Base-by-base conservation (phyloP, 352 stramenopile genomes). In the Phytophthora tubulina region DNA sequence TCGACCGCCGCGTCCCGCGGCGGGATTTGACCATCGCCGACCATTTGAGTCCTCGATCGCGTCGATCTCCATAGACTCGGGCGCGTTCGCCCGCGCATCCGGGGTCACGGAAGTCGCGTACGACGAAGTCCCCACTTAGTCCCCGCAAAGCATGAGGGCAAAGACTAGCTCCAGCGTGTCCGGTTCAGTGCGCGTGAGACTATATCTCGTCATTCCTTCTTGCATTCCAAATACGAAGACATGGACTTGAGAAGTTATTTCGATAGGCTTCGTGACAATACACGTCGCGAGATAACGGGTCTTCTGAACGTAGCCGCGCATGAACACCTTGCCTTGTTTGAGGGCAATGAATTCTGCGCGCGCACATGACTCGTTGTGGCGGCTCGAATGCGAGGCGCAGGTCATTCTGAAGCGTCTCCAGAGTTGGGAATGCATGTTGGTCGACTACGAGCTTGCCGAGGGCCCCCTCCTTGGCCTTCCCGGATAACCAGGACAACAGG, bases 291-390 rank as follows among this genome's bases (percentile, higher is more conserved):
- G 45, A 11, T 70, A 49, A 3, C 57, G 35, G 0, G 58, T 36
- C 50, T 49, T 59, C 41, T 65, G 51, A 3, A 63, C 33, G 21
- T 71, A 74, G n/a, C 65, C 59, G 7, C 35, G 15, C 60, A 73
- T 70, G 1, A 41, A 2, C 38, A 78, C 41, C 27, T 27, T 27
- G 21, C 21, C 21, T 27, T 27, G 21, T 27, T 27, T 27, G 21
- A 27, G 21, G 21, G 21, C 21, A 27, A 27, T 27, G 21, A 27
- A 27, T 27, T 27, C 67, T 68, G 21, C 49, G 56, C 58, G 33
- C 51, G 56, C 35, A 27, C 56, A 36, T 15, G 58, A 62, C 41
- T 78, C 71, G 35, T 75, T 78, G 65, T 10, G 61, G 63, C 2
- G 57, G 58, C 15, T 77, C 70, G 52, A 73, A 70, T 6, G 57